Base-by-base conservation (phyloP, 2,329 filamentous ascomycete species). In the Stachybotrys chlorohalonatus region DNA sequence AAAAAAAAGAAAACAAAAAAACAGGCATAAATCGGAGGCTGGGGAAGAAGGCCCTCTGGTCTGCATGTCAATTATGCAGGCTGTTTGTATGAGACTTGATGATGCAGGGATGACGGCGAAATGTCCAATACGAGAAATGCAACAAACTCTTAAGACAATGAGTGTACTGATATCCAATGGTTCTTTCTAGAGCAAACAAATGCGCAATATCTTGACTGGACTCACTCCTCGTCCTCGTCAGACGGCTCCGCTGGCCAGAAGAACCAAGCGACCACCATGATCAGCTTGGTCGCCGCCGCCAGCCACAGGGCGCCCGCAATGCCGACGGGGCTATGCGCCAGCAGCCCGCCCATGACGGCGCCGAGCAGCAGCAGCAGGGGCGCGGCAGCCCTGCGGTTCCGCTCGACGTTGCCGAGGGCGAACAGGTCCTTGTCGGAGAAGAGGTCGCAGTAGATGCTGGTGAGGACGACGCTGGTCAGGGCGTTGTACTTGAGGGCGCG, bases 381-480 rank as follows among this genome's bases (percentile, higher is more conserved):
- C 1, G 80, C 80, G 0, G 69, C 75, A 2, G 75, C 64, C 49
- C 80, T 68, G 17, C 77, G 72, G 58, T 82, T 81, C 36, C 79
- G 66, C 64, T 81, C 78, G 6, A 66, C 66, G 56, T 82, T 82
- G 47, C 65, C 58, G 8, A 64, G 51, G 1, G 68, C 66, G 42
- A 82, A 77, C 4, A 82, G 62, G 30, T 75, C 68, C 36, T 72
- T 70, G 55, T 90, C 87, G 1, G 84, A 87, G 61, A 90, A 90
- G 17, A 93, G 65, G 66, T 93, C 89, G 65, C 87, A 91, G 72
- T 92, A 93, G 58, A 89, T 84, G 65, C 86, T 90, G 1, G 89
- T 93, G 56, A 94, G 70, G 3, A 92, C 89, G 15, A 91, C 88
- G 57, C 86, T 90, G 0, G 88, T 91, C 17, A 93, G 72, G 2